Conservation (phyloP, 768 basidiomycete species). For the Hypsizygus marmoreus region DNA sequence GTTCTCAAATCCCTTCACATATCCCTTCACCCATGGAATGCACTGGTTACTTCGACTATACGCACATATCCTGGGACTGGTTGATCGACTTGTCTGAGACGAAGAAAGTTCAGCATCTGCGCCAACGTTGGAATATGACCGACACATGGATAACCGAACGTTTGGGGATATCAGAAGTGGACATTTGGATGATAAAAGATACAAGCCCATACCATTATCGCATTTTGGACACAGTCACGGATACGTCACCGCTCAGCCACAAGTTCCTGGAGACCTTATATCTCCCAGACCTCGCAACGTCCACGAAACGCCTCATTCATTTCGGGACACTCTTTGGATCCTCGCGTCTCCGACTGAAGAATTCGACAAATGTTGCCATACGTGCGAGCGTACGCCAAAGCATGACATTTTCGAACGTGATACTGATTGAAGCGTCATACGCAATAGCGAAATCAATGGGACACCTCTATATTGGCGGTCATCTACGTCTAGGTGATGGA, state of each 20-base stretch:
- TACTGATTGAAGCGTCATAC: conserved; percentile 44
- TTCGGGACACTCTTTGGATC: conserved; percentile 80
- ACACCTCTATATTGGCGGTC: conserved; percentile 57
- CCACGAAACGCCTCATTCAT: conserved; percentile 56
- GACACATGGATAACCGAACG: conserved; percentile 45
- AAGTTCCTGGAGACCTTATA: conserved; percentile 47
- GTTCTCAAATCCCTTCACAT: conserved; percentile 36
- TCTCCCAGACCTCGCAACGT: conserved; percentile 41
- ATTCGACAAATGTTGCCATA: conserved; percentile 38
- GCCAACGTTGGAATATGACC: conserved; percentile 53
- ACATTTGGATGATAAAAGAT: conserved; percentile 56
- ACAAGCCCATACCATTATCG: conserved; percentile 61
- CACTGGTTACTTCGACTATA: conserved; percentile 58
- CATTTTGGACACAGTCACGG: conserved; percentile 49
- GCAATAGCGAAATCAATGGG: conserved; percentile 46
- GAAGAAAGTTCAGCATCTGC: conserved; percentile 38
- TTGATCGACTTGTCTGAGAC: conserved; percentile 56
- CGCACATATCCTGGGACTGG: conserved; percentile 70
- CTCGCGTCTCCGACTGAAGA: conserved; percentile 58
- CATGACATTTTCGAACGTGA: conserved; percentile 60
- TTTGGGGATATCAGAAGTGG: conserved; percentile 38
- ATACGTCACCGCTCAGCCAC: conserved; percentile 24
- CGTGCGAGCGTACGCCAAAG: conserved; percentile 49
- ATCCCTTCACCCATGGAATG: conserved; percentile 56
- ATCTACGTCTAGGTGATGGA: conserved; percentile 73